Evolutionary conservation across 1,284 basidiomycete species (phyloP), one percentile per base, ranked within the genome.

Genomic region (Sporisorium exsertum): DNA sequence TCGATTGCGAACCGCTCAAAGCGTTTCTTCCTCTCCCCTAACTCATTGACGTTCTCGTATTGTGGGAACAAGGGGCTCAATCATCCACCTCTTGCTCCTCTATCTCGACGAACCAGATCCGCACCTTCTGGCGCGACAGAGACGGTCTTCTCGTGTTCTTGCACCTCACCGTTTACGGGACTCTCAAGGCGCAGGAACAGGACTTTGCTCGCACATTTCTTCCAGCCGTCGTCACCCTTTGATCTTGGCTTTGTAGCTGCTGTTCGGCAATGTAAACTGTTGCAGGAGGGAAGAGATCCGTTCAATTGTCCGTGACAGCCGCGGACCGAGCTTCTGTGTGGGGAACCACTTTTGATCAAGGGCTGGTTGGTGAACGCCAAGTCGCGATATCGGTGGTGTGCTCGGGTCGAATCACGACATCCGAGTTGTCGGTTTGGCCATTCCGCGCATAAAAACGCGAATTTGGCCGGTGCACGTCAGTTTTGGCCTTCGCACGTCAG

Each of bases 21-120:
- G 24, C 26, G 57, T 64, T 67, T 37, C 61, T 58, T 70, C 64
- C 61, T 71, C 58, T 68, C 68, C n/a, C 68, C 43, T 46, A 75
- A 78, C 76, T 78, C 76, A 78, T 76, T 78, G 53, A 70, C 72
- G 72, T 75, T 75, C 76, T 71, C 73, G 65, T 72, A 75, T 78
- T 78, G 76, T 78, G 73, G 76, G 76, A 78, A 69, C 64, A 72
- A 68, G 65, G 64, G 65, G 72, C 60, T n/a, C 47, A 24, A 51
- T 9, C 45, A 47, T 26, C 45, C n/a, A 78, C 71, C 66, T 46
- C 61, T 60, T 72, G 49, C 58, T 78, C 76, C 76, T 78, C 76
- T 78, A 78, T 78, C 76, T 76, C 70, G 76, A 72, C 26, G 69
- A 75, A 78, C 76, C 47, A 78, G 76, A 78, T 74, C 67, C n/a